phyloP scores from a whole-genome alignment of 2,329 filamentous ascomycete species.

The Colletotrichum tofieldiae region DNA sequence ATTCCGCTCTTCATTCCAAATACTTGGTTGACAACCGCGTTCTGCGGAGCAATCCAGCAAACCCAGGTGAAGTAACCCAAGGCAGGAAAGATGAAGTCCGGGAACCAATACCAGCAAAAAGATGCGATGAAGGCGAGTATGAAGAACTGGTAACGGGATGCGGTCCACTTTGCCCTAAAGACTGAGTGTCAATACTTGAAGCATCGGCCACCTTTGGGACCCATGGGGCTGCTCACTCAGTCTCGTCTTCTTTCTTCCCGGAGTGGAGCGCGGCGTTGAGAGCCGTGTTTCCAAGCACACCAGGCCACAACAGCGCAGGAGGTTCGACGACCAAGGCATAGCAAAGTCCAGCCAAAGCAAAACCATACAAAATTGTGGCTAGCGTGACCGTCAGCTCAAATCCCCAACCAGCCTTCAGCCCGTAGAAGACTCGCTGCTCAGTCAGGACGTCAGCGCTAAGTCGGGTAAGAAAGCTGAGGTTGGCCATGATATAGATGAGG shows the following conservation, averaged over 20 bases:
- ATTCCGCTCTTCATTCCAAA: conserved; percentile 73
- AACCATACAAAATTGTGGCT: conserved; percentile 62
- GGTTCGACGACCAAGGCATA: conserved; percentile 62
- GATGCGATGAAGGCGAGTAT: conserved; percentile 52
- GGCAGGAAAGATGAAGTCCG: conserved; percentile 62
- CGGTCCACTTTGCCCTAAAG: conserved; percentile 50
- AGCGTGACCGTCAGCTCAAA: conserved; percentile 60
- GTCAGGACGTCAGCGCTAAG: conserved; percentile 54
- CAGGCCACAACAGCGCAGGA: conserved; percentile 67
- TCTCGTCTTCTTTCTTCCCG: conserved; percentile 49
- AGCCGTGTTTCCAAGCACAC: conserved; percentile 64
- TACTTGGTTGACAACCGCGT: conserved; percentile 71
- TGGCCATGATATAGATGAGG: conserved; percentile 61
- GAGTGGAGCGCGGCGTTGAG: conserved; percentile 61
- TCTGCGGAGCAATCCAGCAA: conserved; percentile 74
- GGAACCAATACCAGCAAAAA: conserved; percentile 67
- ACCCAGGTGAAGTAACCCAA: conserved; percentile 68
- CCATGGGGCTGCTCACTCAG: conserved; percentile 7
- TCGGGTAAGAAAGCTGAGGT: conserved; percentile 59
- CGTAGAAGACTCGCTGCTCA: conserved; percentile 59
- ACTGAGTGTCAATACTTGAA: conserved; percentile 2
- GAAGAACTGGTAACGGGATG: conserved; percentile 53
- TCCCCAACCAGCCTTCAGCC: conserved; percentile 60
- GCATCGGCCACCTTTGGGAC: not conserved
- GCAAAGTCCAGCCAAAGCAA: conserved; percentile 63